These are phyloP conservation scores for Suillus plorans DNA, from an alignment of 768 basidiomycete genomes.

Conservation along the genomic window DNA sequence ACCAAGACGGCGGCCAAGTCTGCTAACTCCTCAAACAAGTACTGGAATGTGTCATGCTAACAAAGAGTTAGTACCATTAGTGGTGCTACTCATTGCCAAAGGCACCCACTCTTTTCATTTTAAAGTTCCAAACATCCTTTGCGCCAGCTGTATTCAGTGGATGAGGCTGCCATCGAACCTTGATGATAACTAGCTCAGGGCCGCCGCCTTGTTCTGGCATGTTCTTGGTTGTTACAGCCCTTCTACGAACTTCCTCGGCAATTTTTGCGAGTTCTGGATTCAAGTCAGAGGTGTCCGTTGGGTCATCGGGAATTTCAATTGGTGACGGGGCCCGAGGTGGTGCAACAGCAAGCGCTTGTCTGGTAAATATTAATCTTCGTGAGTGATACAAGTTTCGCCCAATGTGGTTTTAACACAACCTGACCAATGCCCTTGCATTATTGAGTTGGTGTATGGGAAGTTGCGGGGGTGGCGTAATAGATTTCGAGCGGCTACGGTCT, in stretches of 20 bases:
- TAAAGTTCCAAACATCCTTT: slow-evolving; percentile 48
- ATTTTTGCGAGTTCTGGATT: slow-evolving; percentile 67
- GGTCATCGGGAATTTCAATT: slow-evolving; percentile 39
- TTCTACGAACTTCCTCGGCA: slow-evolving; percentile 38
- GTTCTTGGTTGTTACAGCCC: slow-evolving; percentile 24
- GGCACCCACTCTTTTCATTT: slow-evolving; percentile 55
- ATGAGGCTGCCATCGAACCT: slow-evolving; percentile 66
- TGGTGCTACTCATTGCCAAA: background rate
- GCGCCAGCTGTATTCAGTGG: slow-evolving; percentile 46
- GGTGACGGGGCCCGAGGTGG: slow-evolving; percentile 49
- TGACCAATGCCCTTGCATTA: slow-evolving; percentile 57
- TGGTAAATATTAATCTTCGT: slow-evolving; percentile 21
- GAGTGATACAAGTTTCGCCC: slow-evolving; percentile 4
- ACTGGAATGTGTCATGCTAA: slow-evolving; percentile 65
- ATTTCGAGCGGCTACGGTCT: slow-evolving; percentile 61
- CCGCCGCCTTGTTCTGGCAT: slow-evolving; percentile 31
- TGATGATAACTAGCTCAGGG: slow-evolving; percentile 44
- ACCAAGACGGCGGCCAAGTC: slow-evolving; percentile 54
- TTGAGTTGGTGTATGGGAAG: slow-evolving; percentile 54
- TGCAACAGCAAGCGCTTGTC: slow-evolving; percentile 45
- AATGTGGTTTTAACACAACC: slow-evolving; percentile 39
- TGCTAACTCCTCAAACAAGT: slow-evolving; percentile 64
- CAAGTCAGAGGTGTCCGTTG: slow-evolving; percentile 47
- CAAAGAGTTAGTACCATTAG: background rate
- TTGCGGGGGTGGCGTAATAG: slow-evolving; percentile 75